Percentiles rank a stretch among this genome's conserved stretches.
phyloP scores from a whole-genome alignment of 305 asterid genomes.

The Fraxinus albicans region DNA sequence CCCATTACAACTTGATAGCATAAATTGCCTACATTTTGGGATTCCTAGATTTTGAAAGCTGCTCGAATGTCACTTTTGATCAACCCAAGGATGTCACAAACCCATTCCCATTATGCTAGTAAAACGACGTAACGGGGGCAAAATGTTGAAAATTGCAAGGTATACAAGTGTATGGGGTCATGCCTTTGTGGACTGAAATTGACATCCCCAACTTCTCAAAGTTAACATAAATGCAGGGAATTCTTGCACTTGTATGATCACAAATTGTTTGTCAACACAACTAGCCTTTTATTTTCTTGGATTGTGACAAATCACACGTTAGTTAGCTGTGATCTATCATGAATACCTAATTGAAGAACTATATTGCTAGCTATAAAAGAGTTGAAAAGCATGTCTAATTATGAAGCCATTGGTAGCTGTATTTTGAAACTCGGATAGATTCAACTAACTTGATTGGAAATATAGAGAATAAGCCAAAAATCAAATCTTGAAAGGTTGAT shows the following conservation, averaged over 20 bases:
- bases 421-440: conserved; percentile 6
- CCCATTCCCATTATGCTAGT: background rate
- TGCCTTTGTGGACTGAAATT: background rate
- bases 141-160: background rate
- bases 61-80: background rate
- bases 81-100: background rate
- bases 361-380: background rate
- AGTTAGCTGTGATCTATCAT: background rate
- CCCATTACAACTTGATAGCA: background rate
- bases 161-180: background rate
- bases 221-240: background rate
- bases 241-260: background rate
- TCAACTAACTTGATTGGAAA: background rate
- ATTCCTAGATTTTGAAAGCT: background rate
- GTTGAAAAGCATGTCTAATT: background rate
- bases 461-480: background rate
- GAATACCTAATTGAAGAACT: background rate
- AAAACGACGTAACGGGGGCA: background rate
- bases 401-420: background rate
- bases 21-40: background rate
- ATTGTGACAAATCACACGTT: background rate
- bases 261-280: background rate
- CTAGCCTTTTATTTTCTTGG: background rate
- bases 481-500: background rate
- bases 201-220: background rate